Base-by-base conservation (phyloP, 768 basidiomycete genomes). In the Amanita rimosa region DNA sequence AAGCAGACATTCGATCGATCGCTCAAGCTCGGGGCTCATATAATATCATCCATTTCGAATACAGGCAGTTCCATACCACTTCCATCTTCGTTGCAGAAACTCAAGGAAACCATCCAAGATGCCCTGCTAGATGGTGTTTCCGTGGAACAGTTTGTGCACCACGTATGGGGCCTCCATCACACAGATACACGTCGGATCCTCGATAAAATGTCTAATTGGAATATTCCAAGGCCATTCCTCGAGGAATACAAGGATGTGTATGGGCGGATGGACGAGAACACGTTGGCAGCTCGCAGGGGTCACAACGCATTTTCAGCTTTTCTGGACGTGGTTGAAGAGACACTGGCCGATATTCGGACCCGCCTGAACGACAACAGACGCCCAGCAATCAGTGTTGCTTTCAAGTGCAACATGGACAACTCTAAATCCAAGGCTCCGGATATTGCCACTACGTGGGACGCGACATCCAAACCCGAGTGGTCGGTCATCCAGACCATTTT, bases 61-160 rank as follows among this genome's bases (percentile, higher is more conserved):
- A 2, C 27, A 31, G 47, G 17, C 7, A 16, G 29, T 16, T 48
- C 47, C 34, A 8, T 14, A 17, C 38, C 36, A 3, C 17, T 48
- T 48, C 31, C 39, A 17, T 33, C 36, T 33, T 27, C 38, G 16
- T 22, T 39, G 19, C 40, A 13, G 29, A 40, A 48, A 40, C 27
- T 48, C 27, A 48, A 48, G 27, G 38, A 48, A 48, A 19, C 47
- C 6, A 19, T 41, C 16, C 38, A 19, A 19, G 47, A 48, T 4
- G 31, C 37, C 17, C 46, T 52, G 2, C 52, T 42, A 33, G 44
- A 49, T 3, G 49, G 48, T 17, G 22, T 49, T 43, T 11, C 48
- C 22, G 29, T 51, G 14, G 51, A 56, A 14, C 35, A 41, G 19
- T 50, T 56, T 24, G 48, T 56, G n/a, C 29, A 52, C 37, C 44